Percentiles rank a stretch among this genome's conserved stretches.
phyloP scores from a whole-genome alignment of 495 filamentous ascomycete genomes.

The Tuber aestivum region DNA sequence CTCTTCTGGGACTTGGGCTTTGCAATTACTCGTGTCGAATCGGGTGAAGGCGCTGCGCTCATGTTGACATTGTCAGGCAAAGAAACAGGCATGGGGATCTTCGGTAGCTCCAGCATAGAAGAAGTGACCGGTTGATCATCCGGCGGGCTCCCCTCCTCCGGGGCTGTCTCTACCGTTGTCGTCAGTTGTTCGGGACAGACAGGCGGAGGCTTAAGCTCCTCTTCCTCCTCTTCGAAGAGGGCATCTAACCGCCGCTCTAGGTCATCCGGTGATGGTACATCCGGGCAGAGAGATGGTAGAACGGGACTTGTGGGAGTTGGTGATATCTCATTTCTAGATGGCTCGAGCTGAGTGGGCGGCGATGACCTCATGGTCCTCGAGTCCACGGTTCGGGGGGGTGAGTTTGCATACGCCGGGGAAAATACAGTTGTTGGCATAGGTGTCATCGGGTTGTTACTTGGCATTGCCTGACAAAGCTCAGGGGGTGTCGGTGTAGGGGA shows the following conservation, averaged over 20 bases:
- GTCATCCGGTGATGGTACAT: constrained; percentile 8
- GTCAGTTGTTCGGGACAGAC: constrained; percentile 20
- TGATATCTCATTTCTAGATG: constrained; percentile 31
- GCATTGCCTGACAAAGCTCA: neutral
- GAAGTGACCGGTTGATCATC: constrained; percentile 2
- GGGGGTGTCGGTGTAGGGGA: constrained; percentile 11
- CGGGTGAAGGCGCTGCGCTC: constrained; percentile 34
- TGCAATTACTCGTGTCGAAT: constrained; percentile 18
- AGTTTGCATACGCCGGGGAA: constrained; percentile 26
- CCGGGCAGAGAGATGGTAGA: constrained; percentile 28
- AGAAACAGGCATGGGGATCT: constrained; percentile 1
- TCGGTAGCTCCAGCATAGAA: neutral
- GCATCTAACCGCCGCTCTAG: constrained; percentile 22
- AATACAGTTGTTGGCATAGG: constrained; percentile 12
- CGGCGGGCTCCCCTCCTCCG: constrained; percentile 5
- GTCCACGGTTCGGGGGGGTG: constrained; percentile 28
- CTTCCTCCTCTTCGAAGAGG: constrained; percentile 26
- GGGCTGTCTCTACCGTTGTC: constrained; percentile 13
- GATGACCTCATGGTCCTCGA: constrained; percentile 37
- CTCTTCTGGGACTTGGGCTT: constrained; percentile 32
- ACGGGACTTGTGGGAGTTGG: constrained; percentile 39
- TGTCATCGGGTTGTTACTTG: neutral
- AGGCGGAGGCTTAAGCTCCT: neutral
- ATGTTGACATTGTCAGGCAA: constrained; percentile 24
- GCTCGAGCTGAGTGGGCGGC: constrained; percentile 33